phyloP scores from a whole-genome alignment of 164 flowering plant species.

The Liquidambar formosana region DNA sequence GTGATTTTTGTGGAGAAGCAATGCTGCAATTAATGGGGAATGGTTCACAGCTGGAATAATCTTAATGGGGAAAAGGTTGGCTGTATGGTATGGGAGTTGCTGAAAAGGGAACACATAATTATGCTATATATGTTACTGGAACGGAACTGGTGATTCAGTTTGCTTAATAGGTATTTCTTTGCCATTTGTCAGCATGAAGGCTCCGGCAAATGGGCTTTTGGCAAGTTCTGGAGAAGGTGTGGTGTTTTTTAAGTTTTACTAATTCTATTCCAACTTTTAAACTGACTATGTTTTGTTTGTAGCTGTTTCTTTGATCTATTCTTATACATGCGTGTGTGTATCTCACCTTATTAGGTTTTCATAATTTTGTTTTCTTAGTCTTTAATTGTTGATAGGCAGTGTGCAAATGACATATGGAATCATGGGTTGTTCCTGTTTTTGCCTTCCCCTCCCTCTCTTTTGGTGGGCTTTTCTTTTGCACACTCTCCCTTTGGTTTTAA shows the following conservation, averaged over 20 bases:
- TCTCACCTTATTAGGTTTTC: neutral
- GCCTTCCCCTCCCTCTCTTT: no score
- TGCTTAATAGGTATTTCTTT: neutral
- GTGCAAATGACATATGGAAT: neutral
- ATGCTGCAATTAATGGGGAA: constrained; percentile 5
- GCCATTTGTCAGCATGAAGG: constrained; percentile 55
- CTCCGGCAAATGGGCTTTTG: constrained; percentile 65
- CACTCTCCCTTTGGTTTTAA: no score
- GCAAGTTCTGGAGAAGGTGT: constrained; percentile 71
- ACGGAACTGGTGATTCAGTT: constrained; percentile 14
- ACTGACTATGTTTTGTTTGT: neutral
- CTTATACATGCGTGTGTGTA: neutral
- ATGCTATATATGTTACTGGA: neutral
- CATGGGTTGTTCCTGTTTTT: no score
- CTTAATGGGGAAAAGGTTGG: neutral
- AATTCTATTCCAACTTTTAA: no score
- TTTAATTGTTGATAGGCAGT: neutral
- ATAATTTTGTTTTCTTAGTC: neutral
- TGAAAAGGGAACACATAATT: neutral
- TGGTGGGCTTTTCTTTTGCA: no score
- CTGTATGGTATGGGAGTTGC: constrained; percentile 1
- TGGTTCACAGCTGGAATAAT: constrained; percentile 8
- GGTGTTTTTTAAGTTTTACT: neutral
- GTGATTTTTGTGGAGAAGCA: neutral
- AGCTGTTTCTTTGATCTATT: constrained; percentile 1